Base-by-base conservation (phyloP, 805 yeast species). In the Pichia nakasei region DNA sequence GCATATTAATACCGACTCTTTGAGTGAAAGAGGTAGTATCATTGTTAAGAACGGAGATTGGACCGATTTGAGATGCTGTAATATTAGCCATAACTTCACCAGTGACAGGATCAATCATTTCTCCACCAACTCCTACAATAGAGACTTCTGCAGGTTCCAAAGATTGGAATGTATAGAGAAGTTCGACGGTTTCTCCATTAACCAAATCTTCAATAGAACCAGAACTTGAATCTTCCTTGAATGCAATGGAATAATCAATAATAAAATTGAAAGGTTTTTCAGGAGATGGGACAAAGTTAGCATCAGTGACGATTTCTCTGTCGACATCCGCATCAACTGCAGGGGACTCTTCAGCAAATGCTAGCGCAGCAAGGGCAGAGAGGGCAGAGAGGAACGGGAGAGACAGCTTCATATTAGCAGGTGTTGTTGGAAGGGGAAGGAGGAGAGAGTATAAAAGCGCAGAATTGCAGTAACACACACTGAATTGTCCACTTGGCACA, bases 41-140 rank as follows among this genome's bases (percentile, higher is more conserved):
- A 38, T 81, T 80, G 5, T 78, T 64, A 18, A 61, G 66, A 44
- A 82, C 65, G 9, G 59, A 52, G 41, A 80, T 48, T 17, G 88
- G 86, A 15, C 84, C 89, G 43, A 83, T 61, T 44, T 74, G 67
- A 40, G 78, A 73, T 42, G 77, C 73, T 22, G 93, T 77, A 58
- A 85, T 67, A 59, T 85, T 84, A 51, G 80, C 77, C 24, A 64
- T 57, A 39, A 68, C 52, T 38, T 69, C 71, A 46, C 79, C 75
- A 41, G 73, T 69, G 47, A 64, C 65, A 22, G 84, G 78, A 47
- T 78, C 70, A 44, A 72, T 65, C 61, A 84, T 70, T 43, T 70
- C 56, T 44, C 93, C 93, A 43, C 85, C 82, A 44, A 81, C 76
- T 46, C 87, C 93, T 38, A 78, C 74, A 44, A 85, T 61, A 19